Evolutionary conservation across 1,139 yeast species (phyloP).

Genomic region (Kurtzmaniella quercitrusa): DNA sequence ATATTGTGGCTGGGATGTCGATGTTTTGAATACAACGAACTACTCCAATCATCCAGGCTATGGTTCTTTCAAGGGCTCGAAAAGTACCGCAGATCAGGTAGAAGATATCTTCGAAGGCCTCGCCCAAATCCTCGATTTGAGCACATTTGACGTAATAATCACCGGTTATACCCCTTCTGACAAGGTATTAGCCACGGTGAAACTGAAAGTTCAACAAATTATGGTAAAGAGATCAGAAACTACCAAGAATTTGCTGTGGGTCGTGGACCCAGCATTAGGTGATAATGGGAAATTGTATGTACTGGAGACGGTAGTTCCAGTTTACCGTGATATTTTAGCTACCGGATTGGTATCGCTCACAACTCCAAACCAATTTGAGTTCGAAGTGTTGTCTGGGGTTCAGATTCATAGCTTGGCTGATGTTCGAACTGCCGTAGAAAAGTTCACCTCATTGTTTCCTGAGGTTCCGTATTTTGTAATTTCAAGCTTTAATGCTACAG

Average conservation of each 20-base stretch:
- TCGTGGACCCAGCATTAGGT: slow-evolving; percentile 40
- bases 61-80: slow-evolving; percentile 36
- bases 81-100: slow-evolving; percentile 16
- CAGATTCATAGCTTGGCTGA: slow-evolving; percentile 15
- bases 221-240: neutral
- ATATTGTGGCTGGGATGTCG: slow-evolving; percentile 79
- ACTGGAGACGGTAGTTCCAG: slow-evolving; percentile 28
- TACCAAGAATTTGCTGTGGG: slow-evolving; percentile 16
- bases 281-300: slow-evolving; percentile 38
- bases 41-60: slow-evolving; percentile 84
- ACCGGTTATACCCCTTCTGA: slow-evolving; percentile 73
- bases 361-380: slow-evolving; percentile 41
- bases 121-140: slow-evolving; percentile 17
- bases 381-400: slow-evolving; percentile 27
- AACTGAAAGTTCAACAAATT: slow-evolving; percentile 27
- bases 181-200: slow-evolving; percentile 45
- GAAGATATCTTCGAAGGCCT: slow-evolving; percentile 21
- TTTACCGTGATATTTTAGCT: slow-evolving; percentile 20
- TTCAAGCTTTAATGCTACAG: slow-evolving; percentile 28
- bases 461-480: slow-evolving; percentile 27
- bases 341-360: slow-evolving; percentile 28
- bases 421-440: slow-evolving; percentile 17
- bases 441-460: slow-evolving; percentile 17
- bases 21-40: slow-evolving; percentile 73
- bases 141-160: slow-evolving; percentile 46